These are phyloP conservation scores for Bipolaris zeicola DNA, from an alignment of 2,329 filamentous ascomycete genomes.

Conservation along the genomic window DNA sequence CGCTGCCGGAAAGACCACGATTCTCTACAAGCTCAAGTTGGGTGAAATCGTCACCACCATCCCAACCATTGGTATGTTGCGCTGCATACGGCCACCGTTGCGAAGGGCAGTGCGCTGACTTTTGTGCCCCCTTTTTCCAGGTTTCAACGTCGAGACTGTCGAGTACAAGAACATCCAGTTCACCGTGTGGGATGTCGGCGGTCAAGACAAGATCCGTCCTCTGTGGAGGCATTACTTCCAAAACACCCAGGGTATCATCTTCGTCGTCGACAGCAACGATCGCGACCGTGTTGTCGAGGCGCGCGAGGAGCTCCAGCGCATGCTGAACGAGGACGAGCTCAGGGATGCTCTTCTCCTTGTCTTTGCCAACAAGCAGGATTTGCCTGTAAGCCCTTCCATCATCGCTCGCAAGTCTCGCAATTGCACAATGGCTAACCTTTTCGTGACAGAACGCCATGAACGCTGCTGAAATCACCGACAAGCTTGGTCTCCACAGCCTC, in stretches of 20 bases:
- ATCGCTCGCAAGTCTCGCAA: background rate
- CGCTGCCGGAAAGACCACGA: slow-evolving; percentile 95
- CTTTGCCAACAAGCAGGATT: slow-evolving; percentile 99
- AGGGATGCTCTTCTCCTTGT: slow-evolving; percentile 92
- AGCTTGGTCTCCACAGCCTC: slow-evolving; percentile 98
- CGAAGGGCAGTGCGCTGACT: slow-evolving; percentile 32
- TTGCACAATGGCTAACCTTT: slow-evolving; percentile 20
- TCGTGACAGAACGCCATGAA: slow-evolving; percentile 90
- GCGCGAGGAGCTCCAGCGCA: slow-evolving; percentile 89
- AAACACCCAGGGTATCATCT: slow-evolving; percentile 96
- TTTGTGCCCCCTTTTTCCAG: slow-evolving; percentile 32
- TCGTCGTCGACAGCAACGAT: slow-evolving; percentile 96
- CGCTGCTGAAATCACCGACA: slow-evolving; percentile 99
- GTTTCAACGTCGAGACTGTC: slow-evolving; percentile 98
- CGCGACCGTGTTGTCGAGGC: slow-evolving; percentile 91
- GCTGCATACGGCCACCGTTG: slow-evolving; percentile 7
- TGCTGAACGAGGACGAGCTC: slow-evolving; percentile 98
- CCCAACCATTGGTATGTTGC: slow-evolving; percentile 76
- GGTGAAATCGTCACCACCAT: slow-evolving; percentile 98
- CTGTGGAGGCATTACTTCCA: slow-evolving; percentile 98
- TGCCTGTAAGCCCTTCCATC: slow-evolving; percentile 65
- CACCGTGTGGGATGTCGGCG: slow-evolving; percentile 98
- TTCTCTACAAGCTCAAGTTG: slow-evolving; percentile 98
- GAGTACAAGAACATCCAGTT: slow-evolving; percentile 99
- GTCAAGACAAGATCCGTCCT: slow-evolving; percentile 97